phyloP scores from a whole-genome alignment of 1,284 basidiomycete species.

The Austroboletus novae-zelandiae region DNA sequence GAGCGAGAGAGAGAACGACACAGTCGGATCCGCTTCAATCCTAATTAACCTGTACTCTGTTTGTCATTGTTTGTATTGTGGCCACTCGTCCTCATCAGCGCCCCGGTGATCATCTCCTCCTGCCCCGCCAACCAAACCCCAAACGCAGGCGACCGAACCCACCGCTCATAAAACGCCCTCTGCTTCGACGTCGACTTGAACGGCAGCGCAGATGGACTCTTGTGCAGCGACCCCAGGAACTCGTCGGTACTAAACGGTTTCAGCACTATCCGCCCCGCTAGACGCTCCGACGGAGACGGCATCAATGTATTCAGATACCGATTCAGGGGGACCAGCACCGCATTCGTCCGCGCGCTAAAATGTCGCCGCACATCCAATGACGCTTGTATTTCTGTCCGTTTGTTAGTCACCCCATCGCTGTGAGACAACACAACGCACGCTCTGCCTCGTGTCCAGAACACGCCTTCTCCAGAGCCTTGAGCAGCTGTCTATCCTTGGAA shows the following conservation, averaged over 20 bases:
- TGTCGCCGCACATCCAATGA: conserved; percentile 78
- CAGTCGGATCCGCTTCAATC: conserved; percentile 7
- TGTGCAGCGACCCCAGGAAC: conserved; percentile 82
- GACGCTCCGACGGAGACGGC: conserved; percentile 58
- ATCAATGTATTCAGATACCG: conserved; percentile 92
- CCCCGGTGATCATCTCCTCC: conserved; percentile 62
- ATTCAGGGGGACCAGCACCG: conserved; percentile 88
- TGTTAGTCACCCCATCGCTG: background rate
- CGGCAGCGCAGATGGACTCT: conserved; percentile 73
- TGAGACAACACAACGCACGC: conserved; percentile 43
- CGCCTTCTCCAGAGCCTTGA: conserved; percentile 66
- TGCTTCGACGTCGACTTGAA: conserved; percentile 68
- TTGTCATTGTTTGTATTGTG: conserved; percentile 18
- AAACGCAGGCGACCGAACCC: conserved; percentile 72
- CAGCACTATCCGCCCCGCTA: conserved; percentile 37
- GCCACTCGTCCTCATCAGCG: conserved; percentile 32
- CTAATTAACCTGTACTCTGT: conserved; percentile 19
- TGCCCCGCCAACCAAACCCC: conserved; percentile 74
- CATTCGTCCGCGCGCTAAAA: conserved; percentile 85
- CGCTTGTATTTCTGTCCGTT: conserved; percentile 50
- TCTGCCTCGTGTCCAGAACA: conserved; percentile 47
- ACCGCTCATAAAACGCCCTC: conserved; percentile 70
- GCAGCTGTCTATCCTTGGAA: conserved; percentile 75
- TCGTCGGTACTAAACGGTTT: conserved; percentile 78
- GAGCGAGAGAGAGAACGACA: conserved; percentile 1